Evolutionary conservation across 2,329 filamentous ascomycete genomes (phyloP).

Genomic region (Paracoccidioides brasiliensis): DNA sequence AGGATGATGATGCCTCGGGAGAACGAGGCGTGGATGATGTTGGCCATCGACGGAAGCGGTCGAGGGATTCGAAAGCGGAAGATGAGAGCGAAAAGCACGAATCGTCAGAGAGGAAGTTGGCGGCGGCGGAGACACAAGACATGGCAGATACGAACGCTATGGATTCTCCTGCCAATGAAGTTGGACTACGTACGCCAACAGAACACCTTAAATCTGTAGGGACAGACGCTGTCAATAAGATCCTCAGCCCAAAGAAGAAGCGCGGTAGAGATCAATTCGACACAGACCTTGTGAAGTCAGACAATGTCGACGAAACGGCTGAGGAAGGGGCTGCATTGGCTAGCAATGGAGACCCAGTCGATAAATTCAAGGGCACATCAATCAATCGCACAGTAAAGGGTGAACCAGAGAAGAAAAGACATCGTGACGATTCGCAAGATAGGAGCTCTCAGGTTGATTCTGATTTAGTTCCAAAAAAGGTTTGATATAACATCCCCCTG

Average conservation of each 20-base stretch:
- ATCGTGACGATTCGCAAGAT: slow-evolving; percentile 31
- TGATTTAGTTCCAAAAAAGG: slow-evolving; percentile 13
- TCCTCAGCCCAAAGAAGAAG: slow-evolving; percentile 30
- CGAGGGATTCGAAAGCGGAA: slow-evolving; percentile 17
- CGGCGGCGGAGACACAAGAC: not conserved
- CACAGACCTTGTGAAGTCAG: slow-evolving; percentile 18
- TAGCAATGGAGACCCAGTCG: slow-evolving; percentile 3
- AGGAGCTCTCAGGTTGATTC: slow-evolving; percentile 15
- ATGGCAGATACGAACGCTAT: not conserved
- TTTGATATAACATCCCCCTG: slow-evolving; percentile 7
- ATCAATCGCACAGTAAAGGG: slow-evolving; percentile 14
- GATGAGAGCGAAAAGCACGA: slow-evolving; percentile 5
- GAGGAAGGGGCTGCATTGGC: not conserved
- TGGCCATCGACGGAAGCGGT: slow-evolving; percentile 23
- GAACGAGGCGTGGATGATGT: slow-evolving; percentile 12
- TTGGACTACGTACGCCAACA: slow-evolving; percentile 6
- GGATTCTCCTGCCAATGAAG: not conserved
- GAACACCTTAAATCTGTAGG: slow-evolving; percentile 9
- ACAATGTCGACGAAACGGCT: slow-evolving; percentile 11
- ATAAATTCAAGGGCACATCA: slow-evolving; percentile 2
- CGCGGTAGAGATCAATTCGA: slow-evolving; percentile 32
- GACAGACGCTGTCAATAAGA: slow-evolving; percentile 13
- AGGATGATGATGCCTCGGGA: slow-evolving; percentile 4
- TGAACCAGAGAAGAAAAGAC: slow-evolving; percentile 32
- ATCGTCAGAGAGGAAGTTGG: not conserved